Base-by-base conservation (phyloP, 2,329 filamentous ascomycete genomes). In the Clonostachys rosea region DNA sequence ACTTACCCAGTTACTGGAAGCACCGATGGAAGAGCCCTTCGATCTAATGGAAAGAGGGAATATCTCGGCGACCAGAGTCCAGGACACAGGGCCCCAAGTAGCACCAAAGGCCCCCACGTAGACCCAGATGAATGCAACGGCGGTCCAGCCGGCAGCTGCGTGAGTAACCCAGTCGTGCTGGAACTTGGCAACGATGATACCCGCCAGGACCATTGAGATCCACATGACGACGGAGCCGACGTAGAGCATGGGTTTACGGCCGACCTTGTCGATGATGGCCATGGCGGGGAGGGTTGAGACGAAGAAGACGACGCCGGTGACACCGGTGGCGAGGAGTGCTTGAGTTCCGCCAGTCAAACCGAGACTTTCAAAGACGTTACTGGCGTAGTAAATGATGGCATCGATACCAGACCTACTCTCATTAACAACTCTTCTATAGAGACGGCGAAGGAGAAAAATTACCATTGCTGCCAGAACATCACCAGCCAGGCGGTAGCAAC, bases 301-400 rank as follows among this genome's bases (percentile, higher is more conserved):
- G 54, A 87, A 83, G 74, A 87, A 85, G 45, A 81, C 79, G 35
- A 89, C 83, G 5, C 85, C 85, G 5, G 86, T 84, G 0, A 89
- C 84, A 9, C 85, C 86, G 0, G 84, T 88, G 1, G 85, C 84
- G 9, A 88, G 70, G 1, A 89, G 73, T 12, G 74, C 73, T 5
- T 74, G 76, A 46, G 77, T 84, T 20, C 76, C 79, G 6, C 79
- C 45, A 10, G 53, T 51, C 40, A 64, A 61, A 2, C 66, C 66
- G 56, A 69, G 59, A 9, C 57, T 63, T 46, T 58, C 46, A 50
- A 76, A 75, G 0, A 74, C 53, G 1, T 63, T 71, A 0, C 73
- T 70, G 0, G 65, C 59, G 54, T 75, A 76, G 60, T 75, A 75
- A 34, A 79, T 75, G 2, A 63, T 49, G 0, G 70, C 70, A 34